These are phyloP conservation scores for Vigna trinervia DNA, from an alignment of 306 rosid species.

Conservation along the genomic window DNA sequence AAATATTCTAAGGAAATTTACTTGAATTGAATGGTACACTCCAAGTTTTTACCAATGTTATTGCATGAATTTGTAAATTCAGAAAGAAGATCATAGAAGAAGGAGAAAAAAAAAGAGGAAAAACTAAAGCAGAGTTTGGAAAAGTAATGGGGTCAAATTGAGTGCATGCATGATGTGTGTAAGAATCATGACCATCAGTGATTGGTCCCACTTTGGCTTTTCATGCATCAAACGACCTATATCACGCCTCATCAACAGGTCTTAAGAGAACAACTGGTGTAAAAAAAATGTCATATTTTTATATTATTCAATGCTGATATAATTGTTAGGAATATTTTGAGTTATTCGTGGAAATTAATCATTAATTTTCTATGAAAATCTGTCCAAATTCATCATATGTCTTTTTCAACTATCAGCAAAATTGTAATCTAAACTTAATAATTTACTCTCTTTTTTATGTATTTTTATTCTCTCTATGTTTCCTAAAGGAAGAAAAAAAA, in stretches of 20 bases:
- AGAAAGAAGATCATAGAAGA: not conserved
- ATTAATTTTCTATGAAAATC: not conserved
- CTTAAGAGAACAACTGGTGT: not conserved
- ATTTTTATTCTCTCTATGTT: not conserved
- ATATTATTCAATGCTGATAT: not conserved
- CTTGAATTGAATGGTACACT: not conserved
- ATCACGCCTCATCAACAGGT: slow-evolving; percentile 17
- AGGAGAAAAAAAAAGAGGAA: not conserved
- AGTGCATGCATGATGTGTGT: slow-evolving; percentile 56
- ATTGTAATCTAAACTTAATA: slow-evolving; percentile 18
- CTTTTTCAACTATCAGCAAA: not conserved
- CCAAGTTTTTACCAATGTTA: not conserved
- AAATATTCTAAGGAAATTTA: not conserved
- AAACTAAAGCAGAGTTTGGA: not conserved
- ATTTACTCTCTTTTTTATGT: not conserved
- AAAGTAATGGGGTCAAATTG: slow-evolving; percentile 47
- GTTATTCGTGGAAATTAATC: not conserved
- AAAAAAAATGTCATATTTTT: not conserved
- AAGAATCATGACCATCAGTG: slow-evolving; percentile 38
- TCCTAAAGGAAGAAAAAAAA: not conserved
- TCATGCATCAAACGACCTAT: slow-evolving; percentile 43
- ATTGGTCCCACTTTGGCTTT: slow-evolving; percentile 45
- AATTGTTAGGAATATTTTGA: not conserved
- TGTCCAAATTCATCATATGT: not conserved
- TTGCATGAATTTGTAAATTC: slow-evolving; percentile 8